Base-by-base conservation (phyloP, 768 basidiomycete species). In the Kwoniella shandongensis region DNA sequence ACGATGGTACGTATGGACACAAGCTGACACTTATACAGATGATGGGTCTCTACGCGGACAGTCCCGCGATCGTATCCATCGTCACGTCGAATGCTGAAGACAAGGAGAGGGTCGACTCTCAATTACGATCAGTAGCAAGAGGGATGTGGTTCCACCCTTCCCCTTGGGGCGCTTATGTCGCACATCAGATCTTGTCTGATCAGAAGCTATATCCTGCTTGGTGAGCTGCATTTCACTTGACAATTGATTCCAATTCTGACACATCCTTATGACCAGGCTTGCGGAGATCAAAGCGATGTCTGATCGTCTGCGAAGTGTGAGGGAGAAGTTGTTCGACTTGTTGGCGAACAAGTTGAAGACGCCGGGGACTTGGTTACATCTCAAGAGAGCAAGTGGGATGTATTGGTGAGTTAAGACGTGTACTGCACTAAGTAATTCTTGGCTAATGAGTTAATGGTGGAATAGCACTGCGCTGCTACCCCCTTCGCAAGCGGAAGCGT, bases 341-440 rank as follows among this genome's bases (percentile, higher is more conserved):
- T 79, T 98, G 61, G 86, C 86, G 30, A 79, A 88, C 60, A 85
- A 86, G 62, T 79, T 88, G 61, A 85, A 87, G 76, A 98, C 94
- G 30, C 96, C 96, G 15, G 93, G 94, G 6, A 84, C 88, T 57
- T 98, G 96, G 96, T 82, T 83, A 8, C 94, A 97, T 77, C 89
- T 98, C 78, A 90, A 89, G 79, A 86, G 85, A 73, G 92, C 97
- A 76, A 93, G 92, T 61, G 94, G 94, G 77, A 94, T 97, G 92
- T 93, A 93, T 82, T 91, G 90, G 91, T 91, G 75, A 59, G 81
- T 69, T 27, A 7, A 41, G 35, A 23, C 29, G 29, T 44, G 29
- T 45, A 39, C 51, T 51, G 44, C 40, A 36, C 25, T 40, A 1
- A 32, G 6, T 6, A 13, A 32, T 13, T 6, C 13, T 6, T 6